Evolutionary conservation across 805 yeast genomes (phyloP).

Genomic region (Peterozyma xylosa): DNA sequence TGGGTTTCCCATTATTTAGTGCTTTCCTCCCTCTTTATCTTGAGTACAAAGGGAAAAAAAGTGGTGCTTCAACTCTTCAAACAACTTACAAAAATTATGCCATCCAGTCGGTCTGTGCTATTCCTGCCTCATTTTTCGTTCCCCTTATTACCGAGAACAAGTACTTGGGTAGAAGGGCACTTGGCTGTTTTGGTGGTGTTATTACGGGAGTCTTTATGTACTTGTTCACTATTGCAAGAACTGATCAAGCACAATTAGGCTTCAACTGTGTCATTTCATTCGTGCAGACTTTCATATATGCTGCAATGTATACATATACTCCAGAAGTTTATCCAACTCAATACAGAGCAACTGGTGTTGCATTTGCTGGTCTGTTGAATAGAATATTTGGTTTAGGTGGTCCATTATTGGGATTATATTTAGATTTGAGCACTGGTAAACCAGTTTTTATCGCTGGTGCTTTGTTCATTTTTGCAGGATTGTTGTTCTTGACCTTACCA

Average conservation of each 20-base stretch:
- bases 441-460: constrained; percentile 35
- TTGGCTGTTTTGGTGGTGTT: constrained; percentile 22
- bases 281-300: constrained; percentile 25
- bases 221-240: constrained; percentile 33
- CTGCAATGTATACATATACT: constrained; percentile 32
- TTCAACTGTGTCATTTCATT: constrained; percentile 29
- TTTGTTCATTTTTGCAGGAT: constrained; percentile 27
- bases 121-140: constrained; percentile 27
- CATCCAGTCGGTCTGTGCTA: constrained; percentile 24
- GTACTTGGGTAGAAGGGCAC: constrained; percentile 27
- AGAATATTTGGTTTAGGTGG: constrained; percentile 27
- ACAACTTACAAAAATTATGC: constrained; percentile 26
- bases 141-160: constrained; percentile 19
- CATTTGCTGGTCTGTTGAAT: constrained; percentile 16
- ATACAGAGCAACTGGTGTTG: constrained; percentile 26
- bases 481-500: constrained; percentile 20
- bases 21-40: constrained; percentile 28
- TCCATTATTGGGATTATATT: constrained; percentile 18
- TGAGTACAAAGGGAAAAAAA: constrained; percentile 22
- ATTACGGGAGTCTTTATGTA: constrained; percentile 30
- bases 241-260: constrained; percentile 29
- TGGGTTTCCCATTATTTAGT: constrained; percentile 29
- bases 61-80: constrained; percentile 21
- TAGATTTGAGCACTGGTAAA: constrained; percentile 30
- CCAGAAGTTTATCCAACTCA: constrained; percentile 28